A percentile compares a stretch with the other conserved stretches of the same genome.
phyloP scores from a whole-genome alignment of 345 rosid species.

The Anastatica hierochuntica region DNA sequence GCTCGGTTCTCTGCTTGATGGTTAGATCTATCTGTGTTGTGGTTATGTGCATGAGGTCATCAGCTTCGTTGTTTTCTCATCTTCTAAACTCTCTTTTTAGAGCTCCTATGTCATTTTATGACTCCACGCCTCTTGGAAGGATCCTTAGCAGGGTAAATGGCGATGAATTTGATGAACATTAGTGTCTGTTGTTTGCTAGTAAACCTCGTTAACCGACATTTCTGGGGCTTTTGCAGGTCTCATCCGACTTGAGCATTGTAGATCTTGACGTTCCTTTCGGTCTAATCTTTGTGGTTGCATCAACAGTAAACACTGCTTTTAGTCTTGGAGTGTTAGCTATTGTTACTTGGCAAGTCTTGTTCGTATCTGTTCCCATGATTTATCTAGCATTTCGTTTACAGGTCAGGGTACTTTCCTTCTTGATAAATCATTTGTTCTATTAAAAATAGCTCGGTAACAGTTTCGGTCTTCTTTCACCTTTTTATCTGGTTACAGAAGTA shows the following conservation, averaged over 20 bases:
- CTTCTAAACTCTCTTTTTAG: slow-evolving; percentile 60
- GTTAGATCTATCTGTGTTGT: slow-evolving; percentile 44
- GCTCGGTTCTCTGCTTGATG: slow-evolving; percentile 39
- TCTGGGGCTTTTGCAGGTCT: slow-evolving; percentile 32
- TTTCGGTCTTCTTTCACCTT: too few relatives aligned
- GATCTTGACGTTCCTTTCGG: slow-evolving; percentile 81
- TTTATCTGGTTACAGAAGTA: slow-evolving; percentile 44
- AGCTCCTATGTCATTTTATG: slow-evolving; percentile 83
- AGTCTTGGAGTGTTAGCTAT: slow-evolving; percentile 76
- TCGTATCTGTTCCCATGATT: slow-evolving; percentile 64
- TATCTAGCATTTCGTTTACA: slow-evolving; percentile 61
- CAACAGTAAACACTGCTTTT: slow-evolving; percentile 47
- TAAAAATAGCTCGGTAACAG: too few relatives aligned
- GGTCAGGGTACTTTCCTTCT: slow-evolving; percentile 32
- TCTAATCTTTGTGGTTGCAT: slow-evolving; percentile 51
- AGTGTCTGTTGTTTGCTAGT: background rate
- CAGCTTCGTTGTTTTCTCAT: slow-evolving; percentile 56
- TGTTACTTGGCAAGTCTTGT: slow-evolving; percentile 87
- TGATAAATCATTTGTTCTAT: background rate
- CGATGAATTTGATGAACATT: slow-evolving; percentile 18
- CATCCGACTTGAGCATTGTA: slow-evolving; percentile 80
- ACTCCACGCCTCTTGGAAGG: slow-evolving; percentile 84
- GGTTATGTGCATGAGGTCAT: slow-evolving; percentile 48
- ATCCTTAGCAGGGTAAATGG: slow-evolving; percentile 44
- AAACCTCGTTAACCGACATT: background rate